Conservation (phyloP, 345 rosid species). For the Aquilaria yunnanensis region DNA sequence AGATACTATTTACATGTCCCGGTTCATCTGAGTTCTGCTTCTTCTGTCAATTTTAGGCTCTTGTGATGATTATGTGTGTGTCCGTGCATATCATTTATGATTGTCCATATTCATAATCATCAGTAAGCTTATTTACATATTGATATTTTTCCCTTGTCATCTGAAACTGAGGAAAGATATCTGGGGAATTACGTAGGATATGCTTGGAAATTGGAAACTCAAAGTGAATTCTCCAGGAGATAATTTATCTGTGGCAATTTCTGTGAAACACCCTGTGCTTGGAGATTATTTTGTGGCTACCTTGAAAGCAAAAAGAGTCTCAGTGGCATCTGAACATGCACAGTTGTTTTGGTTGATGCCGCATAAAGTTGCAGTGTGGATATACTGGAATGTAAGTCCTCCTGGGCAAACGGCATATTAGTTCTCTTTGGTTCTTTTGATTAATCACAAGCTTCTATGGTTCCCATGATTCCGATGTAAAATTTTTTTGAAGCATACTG, state of each 20-base stretch:
- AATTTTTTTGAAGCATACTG: neutral
- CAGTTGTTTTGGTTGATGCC: slow-evolving; percentile 96
- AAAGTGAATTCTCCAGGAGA: slow-evolving; percentile 68
- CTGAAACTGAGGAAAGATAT: neutral
- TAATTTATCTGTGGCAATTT: slow-evolving; percentile 49
- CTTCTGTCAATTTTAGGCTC: too few relatives aligned
- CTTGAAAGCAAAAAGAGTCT: slow-evolving; percentile 47
- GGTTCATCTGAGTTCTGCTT: too few relatives aligned
- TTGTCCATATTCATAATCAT: neutral
- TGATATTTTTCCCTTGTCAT: neutral
- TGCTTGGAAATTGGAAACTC: slow-evolving; percentile 78
- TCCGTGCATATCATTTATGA: neutral
- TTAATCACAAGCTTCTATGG: neutral
- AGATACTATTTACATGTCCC: neutral
- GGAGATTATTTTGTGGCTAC: slow-evolving; percentile 80
- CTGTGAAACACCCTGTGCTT: slow-evolving; percentile 68
- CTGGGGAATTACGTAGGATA: slow-evolving; percentile 47
- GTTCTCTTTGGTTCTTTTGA: neutral
- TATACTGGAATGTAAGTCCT: slow-evolving; percentile 91
- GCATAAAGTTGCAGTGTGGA: slow-evolving; percentile 89
- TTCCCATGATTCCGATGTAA: neutral
- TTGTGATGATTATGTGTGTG: too few relatives aligned
- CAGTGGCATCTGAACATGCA: slow-evolving; percentile 36
- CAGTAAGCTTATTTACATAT: neutral
- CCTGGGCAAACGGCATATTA: neutral